These are phyloP conservation scores for Solanum hybrid DNA, from an alignment of 305 asterid genomes.

Conservation along the genomic window DNA sequence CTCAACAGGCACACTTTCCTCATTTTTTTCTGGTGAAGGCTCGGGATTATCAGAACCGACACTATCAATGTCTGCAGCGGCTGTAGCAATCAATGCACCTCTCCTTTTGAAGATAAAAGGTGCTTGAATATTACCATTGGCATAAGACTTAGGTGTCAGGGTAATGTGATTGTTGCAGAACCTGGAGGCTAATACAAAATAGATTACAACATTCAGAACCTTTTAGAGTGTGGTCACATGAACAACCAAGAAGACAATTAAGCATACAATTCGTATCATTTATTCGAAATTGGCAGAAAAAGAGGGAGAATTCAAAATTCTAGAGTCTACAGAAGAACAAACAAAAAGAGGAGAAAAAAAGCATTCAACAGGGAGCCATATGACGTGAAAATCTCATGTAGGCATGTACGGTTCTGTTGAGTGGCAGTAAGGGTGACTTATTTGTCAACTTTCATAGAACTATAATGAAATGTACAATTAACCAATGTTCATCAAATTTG, in stretches of 20 bases:
- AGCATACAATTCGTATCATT: background rate
- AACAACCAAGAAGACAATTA: background rate
- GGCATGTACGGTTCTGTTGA: background rate
- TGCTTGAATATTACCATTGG: background rate
- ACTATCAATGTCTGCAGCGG: slow-evolving; percentile 9
- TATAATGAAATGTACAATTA: background rate
- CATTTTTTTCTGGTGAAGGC: slow-evolving; percentile 8
- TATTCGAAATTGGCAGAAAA: background rate
- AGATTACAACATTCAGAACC: background rate
- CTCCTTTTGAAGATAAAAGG: background rate
- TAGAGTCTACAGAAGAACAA: background rate
- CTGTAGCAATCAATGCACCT: background rate
- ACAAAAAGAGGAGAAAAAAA: background rate
- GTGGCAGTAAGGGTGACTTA: background rate
- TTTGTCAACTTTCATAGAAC: background rate
- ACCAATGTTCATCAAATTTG: background rate
- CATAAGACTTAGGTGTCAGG: background rate
- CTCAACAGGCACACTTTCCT: slow-evolving; percentile 34
- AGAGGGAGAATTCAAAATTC: background rate
- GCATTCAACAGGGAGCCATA: background rate
- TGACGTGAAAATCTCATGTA: background rate
- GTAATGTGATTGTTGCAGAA: background rate
- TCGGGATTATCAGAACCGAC: slow-evolving; percentile 15
- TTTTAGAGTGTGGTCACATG: background rate
- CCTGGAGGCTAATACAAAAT: background rate